These are phyloP conservation scores for Rhodotorula taiwanensis DNA, from an alignment of 768 basidiomycete species.

Conservation along the genomic window DNA sequence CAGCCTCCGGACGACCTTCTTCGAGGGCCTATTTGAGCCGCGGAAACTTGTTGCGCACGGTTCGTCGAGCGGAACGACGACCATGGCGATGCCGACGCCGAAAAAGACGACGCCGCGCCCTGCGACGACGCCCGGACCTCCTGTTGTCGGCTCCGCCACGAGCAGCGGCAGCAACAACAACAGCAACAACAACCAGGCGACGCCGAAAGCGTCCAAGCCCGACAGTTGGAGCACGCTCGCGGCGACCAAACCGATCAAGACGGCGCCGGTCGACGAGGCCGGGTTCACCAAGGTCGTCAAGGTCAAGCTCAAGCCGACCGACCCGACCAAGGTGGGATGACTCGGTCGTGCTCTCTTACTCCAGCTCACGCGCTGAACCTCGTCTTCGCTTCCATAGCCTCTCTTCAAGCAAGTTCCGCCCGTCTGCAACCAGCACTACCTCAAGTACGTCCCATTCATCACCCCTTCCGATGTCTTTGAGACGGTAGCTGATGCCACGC, in stretches of 20 bases:
- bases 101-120: background rate
- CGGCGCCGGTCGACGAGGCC: background rate
- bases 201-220: background rate
- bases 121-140: background rate
- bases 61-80: background rate
- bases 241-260: background rate
- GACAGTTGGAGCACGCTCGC: background rate
- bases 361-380: background rate
- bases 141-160: background rate
- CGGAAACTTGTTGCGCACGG: conserved; percentile 16
- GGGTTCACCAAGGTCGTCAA: background rate
- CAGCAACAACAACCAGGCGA: background rate
- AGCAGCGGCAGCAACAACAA: background rate
- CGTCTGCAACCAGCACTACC: conserved; percentile 30
- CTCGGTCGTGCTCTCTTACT: background rate
- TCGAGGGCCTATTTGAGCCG: conserved; percentile 24
- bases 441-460: background rate
- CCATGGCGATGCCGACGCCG: background rate
- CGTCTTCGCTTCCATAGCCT: background rate
- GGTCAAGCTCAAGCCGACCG: conserved; percentile 6
- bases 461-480: too few relatives aligned
- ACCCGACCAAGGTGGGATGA: conserved; percentile 22
- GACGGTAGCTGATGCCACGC: too few relatives aligned
- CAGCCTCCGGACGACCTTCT: conserved; percentile 6
- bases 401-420: conserved; percentile 26